These are phyloP conservation scores for Sporothrix inflata DNA, from an alignment of 2,329 filamentous ascomycete genomes.

Conservation along the genomic window DNA sequence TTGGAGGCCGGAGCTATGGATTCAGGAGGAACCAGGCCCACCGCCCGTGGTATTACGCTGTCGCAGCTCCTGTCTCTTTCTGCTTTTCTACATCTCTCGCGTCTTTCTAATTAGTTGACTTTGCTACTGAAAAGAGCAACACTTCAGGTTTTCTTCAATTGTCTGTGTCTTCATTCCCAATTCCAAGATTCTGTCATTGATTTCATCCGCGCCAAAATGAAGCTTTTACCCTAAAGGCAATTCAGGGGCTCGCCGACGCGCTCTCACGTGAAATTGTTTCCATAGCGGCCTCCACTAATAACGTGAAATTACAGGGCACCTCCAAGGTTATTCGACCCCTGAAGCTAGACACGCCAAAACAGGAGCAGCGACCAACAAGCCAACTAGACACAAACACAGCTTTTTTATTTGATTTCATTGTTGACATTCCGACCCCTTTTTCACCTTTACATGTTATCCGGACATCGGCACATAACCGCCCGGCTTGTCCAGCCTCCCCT, in stretches of 20 bases:
- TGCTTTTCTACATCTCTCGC: too few species aligned
- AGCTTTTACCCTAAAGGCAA: slow-evolving; percentile 4
- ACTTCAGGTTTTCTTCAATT: neutral
- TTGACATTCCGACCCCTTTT: neutral
- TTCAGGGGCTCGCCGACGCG: neutral
- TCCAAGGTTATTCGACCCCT: neutral
- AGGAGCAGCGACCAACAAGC: neutral
- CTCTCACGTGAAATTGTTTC: slow-evolving; percentile 12
- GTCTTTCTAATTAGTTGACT: too few species aligned
- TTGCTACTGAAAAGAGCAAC: too few species aligned
- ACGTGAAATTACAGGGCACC: neutral
- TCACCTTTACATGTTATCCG: neutral
- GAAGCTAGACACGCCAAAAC: neutral
- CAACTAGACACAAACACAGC: neutral
- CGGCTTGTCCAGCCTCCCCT: neutral
- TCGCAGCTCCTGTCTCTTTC: neutral
- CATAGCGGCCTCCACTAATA: neutral
- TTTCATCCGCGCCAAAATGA: neutral
- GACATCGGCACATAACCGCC: neutral
- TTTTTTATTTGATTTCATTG: neutral
- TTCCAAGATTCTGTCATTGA: neutral
- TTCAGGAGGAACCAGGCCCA: slow-evolving; percentile 15
- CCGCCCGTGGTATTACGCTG: neutral
- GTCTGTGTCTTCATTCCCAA: neutral
- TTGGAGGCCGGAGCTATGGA: neutral